Evolutionary conservation across 257 asterid species (phyloP), one percentile per base, ranked within the genome.

Genomic region (Scutellaria galericulata): DNA sequence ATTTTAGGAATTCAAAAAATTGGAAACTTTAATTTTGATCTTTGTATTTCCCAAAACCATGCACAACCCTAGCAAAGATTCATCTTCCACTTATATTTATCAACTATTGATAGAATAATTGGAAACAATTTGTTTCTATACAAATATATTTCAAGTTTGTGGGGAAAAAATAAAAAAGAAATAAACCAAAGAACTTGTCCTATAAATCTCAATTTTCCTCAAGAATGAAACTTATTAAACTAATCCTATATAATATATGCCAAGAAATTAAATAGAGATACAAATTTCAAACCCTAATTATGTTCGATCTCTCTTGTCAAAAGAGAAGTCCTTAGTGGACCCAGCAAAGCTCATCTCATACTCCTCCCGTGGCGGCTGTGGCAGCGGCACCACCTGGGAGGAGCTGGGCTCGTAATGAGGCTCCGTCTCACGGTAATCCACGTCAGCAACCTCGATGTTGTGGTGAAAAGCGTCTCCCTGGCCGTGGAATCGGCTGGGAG

Each of bases 241-340:
- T 44, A 44, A 7, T 7, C 8, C 47, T 44, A 7, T 44, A 14
- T 45, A 39, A 44, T 44, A 14, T 45, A 39, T 46, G 52, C 9
- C 12, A 44, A 45, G 27, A 7, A 9, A 54, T 56, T 27, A 7
- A 47, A 13, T 31, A 39, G 59, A 66, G 59, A 66, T 50, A 47
- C 47, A 66, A 47, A 13, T 20, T 4, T 27, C 12, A 10, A 31
- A 31, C 4, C 37, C 1, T 7, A 27, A 1, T 40, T 27, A 71
- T 1, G 8, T 4, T 2, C n/a, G 2, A 8, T 4, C 24, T 70
- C 83, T 79, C 57, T 85, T 85, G 42, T 74, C 86, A 57, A 91
- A 91, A 0, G 94, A 84, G 64, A 91, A 89, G 1, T 86, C 95
- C 45, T 64, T 81, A 0, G 61, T 22, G 14, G 83, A 40, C 54